Percentiles rank a stretch among this genome's conserved stretches.
Conservation (phyloP, 2,329 filamentous ascomycete species). For the Cladosporium austrohemisphaericum region DNA sequence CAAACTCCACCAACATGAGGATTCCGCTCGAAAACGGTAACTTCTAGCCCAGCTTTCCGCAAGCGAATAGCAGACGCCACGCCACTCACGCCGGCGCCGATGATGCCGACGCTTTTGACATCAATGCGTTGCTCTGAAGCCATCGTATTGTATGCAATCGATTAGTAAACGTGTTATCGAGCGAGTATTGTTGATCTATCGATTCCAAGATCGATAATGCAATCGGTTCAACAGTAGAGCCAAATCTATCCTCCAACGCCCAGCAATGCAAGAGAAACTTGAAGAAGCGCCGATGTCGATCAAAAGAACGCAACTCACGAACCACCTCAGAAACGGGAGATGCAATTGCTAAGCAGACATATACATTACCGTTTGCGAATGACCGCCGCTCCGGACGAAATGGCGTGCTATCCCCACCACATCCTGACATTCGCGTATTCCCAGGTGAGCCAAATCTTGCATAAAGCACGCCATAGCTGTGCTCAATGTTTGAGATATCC, state of each 20-base stretch:
- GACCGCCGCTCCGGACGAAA: too few species aligned
- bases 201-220: background rate
- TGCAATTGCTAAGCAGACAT: background rate
- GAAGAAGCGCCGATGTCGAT: background rate
- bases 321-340: too few species aligned
- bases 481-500: too few species aligned
- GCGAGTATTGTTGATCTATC: background rate
- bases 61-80: conserved; percentile 48
- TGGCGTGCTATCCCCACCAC: background rate
- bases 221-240: background rate
- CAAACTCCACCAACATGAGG: conserved; percentile 54
- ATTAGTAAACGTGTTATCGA: background rate
- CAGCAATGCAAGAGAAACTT: too few species aligned
- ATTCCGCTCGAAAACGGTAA: conserved; percentile 54
- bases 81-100: conserved; percentile 53
- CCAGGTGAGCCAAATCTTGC: background rate
- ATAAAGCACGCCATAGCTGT: conserved; percentile 9
- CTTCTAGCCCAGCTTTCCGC: conserved; percentile 43
- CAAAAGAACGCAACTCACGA: too few species aligned
- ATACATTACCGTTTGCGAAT: too few species aligned
- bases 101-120: conserved; percentile 39
- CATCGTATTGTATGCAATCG: background rate
- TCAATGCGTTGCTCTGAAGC: background rate
- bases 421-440: background rate
- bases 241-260: too few species aligned